Conservation (phyloP, 805 yeast species). For the Debaryomyces castellii region DNA sequence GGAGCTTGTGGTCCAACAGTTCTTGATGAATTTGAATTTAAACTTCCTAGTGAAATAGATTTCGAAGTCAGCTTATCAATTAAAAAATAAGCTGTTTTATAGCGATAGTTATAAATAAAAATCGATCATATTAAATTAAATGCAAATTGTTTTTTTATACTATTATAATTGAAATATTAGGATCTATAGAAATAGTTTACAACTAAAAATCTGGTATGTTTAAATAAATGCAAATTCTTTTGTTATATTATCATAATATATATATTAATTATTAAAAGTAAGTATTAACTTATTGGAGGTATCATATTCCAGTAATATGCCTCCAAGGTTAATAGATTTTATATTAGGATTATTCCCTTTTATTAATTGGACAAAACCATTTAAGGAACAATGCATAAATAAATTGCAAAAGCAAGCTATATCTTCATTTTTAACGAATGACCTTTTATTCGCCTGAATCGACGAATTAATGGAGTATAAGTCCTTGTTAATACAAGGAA, state of each 20-base stretch:
- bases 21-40: constrained; percentile 9
- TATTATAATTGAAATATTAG: no score
- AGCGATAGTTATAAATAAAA: no score
- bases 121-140: no score
- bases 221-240: not conserved
- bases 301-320: constrained; percentile 11
- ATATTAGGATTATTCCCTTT: constrained; percentile 7
- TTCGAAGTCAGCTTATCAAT: not conserved
- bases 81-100: not conserved
- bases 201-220: not conserved
- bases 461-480: constrained; percentile 17
- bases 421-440: constrained; percentile 11
- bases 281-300: not conserved
- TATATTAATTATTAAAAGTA: not conserved
- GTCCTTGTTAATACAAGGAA: constrained; percentile 15
- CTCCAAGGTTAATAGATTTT: constrained; percentile 15
- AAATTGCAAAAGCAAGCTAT: constrained; percentile 10
- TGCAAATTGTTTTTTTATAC: no score
- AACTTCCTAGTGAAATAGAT: constrained; percentile 3
- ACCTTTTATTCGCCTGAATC: constrained; percentile 15
- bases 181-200: no score
- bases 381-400: constrained; percentile 14
- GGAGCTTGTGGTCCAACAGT: constrained; percentile 18
- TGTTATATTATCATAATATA: not conserved
- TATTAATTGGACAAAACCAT: constrained; percentile 6